Percentiles rank a stretch among this genome's conserved stretches.
Evolutionary conservation across 2,329 filamentous ascomycete genomes (phyloP).

Genomic region (Colletotrichum filicis): DNA sequence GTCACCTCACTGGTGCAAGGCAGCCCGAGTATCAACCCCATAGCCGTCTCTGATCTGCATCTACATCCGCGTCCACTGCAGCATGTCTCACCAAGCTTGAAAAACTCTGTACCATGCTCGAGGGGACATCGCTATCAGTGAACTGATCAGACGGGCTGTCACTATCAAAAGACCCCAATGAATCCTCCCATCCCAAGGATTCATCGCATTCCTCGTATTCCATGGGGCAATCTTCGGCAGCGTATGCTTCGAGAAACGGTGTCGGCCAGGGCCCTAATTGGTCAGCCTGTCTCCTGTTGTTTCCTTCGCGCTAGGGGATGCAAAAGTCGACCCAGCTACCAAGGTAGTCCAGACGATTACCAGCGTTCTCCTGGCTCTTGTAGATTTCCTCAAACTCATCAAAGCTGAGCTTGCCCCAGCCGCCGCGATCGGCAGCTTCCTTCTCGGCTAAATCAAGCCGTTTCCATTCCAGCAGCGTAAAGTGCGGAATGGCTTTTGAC

Average conservation of each 20-base stretch:
- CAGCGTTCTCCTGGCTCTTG: slow-evolving; percentile 70
- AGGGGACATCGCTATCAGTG: background rate
- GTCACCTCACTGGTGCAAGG: background rate
- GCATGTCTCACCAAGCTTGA: background rate
- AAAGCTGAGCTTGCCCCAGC: slow-evolving; percentile 81
- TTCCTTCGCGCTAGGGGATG: slow-evolving; percentile 60
- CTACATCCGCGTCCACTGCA: background rate
- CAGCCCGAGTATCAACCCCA: background rate
- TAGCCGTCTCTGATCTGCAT: background rate
- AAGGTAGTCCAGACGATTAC: slow-evolving; percentile 79
- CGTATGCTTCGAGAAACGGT: background rate
- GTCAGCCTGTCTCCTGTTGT: background rate
- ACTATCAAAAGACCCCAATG: background rate
- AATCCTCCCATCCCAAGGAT: background rate
- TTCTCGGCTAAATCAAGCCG: slow-evolving; percentile 72
- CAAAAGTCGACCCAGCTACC: slow-evolving; percentile 92
- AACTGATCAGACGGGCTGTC: background rate
- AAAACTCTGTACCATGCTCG: background rate
- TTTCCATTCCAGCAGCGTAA: slow-evolving; percentile 60
- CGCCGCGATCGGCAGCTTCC: slow-evolving; percentile 78
- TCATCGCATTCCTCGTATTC: background rate
- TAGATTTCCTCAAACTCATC: slow-evolving; percentile 84
- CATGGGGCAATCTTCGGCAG: background rate
- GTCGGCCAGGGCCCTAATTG: background rate
- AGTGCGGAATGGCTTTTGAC: slow-evolving; percentile 42